A percentile compares a stretch with the other conserved stretches of the same genome.
These are phyloP conservation scores for Sindora glabra DNA, from an alignment of 306 rosid genomes.

Conservation along the genomic window DNA sequence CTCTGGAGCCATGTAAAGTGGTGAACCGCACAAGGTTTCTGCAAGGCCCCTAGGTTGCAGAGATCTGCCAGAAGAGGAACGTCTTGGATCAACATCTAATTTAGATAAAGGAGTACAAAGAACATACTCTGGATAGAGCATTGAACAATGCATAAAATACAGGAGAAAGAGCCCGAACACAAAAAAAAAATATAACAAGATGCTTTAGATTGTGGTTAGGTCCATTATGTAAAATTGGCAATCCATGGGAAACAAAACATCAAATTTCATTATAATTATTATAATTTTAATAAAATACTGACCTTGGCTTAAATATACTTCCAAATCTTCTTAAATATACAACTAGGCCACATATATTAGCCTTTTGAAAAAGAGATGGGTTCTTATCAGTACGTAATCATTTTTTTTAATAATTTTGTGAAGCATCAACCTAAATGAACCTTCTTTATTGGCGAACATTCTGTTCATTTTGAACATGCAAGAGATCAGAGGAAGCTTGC, in stretches of 20 bases:
- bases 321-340: neutral
- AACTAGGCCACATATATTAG: conserved; percentile 5
- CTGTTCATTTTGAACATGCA: neutral
- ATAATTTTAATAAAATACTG: neutral
- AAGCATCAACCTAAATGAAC: neutral
- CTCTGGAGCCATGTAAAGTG: conserved; percentile 99
- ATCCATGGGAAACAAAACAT: neutral
- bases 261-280: neutral
- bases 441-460: no score
- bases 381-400: neutral
- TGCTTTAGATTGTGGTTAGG: neutral
- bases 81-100: conserved; percentile 3
- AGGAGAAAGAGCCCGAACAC: neutral
- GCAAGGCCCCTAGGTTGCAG: conserved; percentile 94
- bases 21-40: conserved; percentile 99
- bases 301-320: neutral
- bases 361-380: neutral
- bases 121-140: conserved; percentile 2
- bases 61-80: conserved; percentile 50
- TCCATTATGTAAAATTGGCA: neutral
- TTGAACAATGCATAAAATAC: neutral
- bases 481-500: neutral
- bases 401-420: neutral
- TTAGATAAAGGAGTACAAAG: neutral
- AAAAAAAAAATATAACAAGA: neutral